Percentiles rank a stretch among this genome's conserved stretches.
phyloP scores from a whole-genome alignment of 306 rosid genomes.

The Prunus davidiana region DNA sequence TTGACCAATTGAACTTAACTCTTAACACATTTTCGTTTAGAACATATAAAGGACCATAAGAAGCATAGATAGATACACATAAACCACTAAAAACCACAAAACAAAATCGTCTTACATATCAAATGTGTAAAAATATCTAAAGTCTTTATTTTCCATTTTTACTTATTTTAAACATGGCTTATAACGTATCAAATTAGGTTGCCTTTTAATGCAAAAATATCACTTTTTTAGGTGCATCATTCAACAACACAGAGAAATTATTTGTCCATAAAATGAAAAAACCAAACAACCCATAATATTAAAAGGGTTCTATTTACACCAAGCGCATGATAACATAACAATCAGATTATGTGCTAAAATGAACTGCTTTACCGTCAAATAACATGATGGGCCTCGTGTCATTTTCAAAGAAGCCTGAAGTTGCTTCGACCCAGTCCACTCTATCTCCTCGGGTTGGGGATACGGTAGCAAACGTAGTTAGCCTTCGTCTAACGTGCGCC shows the following conservation, averaged over 20 bases:
- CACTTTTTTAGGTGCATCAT: too few species aligned
- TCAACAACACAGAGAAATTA: not conserved
- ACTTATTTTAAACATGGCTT: too few species aligned
- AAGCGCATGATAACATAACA: not conserved
- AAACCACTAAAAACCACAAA: not conserved
- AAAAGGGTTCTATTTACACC: not conserved
- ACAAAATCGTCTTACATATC: not conserved
- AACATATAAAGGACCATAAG: not conserved
- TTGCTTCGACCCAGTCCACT: constrained; percentile 63
- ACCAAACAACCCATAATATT: not conserved
- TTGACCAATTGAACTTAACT: not conserved
- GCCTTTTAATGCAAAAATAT: too few species aligned
- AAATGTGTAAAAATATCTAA: not conserved
- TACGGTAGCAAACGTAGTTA: constrained; percentile 39
- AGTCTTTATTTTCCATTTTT: too few species aligned
- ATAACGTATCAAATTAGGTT: too few species aligned
- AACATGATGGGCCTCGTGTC: constrained; percentile 91
- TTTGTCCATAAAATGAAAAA: not conserved
- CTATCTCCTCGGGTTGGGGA: constrained; percentile 39
- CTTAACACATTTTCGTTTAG: not conserved
- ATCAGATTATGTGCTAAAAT: not conserved
- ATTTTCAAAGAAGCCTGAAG: constrained; percentile 65
- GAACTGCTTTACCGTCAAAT: constrained; percentile 62
- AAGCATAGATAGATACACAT: not conserved
- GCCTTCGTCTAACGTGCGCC: constrained; percentile 22